These are phyloP conservation scores for Jamesozyma gamospora DNA, from an alignment of 805 yeast genomes.

Conservation along the genomic window DNA sequence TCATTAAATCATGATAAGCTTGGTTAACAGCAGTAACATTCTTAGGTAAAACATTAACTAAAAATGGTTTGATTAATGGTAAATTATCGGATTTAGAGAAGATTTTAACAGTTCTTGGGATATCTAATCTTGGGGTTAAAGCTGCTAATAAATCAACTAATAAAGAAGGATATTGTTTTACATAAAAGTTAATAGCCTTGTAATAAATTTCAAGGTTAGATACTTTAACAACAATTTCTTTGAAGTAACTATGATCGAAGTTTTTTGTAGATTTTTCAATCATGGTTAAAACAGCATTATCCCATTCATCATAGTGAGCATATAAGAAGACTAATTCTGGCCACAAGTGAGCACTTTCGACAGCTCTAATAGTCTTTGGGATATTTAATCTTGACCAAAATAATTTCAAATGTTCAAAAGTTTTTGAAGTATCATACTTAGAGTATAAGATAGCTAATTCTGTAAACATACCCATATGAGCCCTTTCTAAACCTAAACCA, in stretches of 20 bases:
- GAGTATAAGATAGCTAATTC: slow-evolving; percentile 86
- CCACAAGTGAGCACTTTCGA: slow-evolving; percentile 91
- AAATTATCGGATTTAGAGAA: slow-evolving; percentile 92
- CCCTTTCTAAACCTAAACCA: slow-evolving; percentile 93
- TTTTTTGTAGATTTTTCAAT: slow-evolving; percentile 90
- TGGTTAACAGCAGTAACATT: slow-evolving; percentile 85
- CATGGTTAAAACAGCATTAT: slow-evolving; percentile 93
- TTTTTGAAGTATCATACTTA: slow-evolving; percentile 79
- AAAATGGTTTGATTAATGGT: slow-evolving; percentile 91
- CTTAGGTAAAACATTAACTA: slow-evolving; percentile 82
- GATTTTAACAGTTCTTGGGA: slow-evolving; percentile 88
- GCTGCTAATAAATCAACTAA: slow-evolving; percentile 78
- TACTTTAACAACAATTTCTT: slow-evolving; percentile 89
- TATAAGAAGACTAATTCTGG: slow-evolving; percentile 92
- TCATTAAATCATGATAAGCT: slow-evolving; percentile 89
- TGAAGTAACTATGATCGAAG: slow-evolving; percentile 87
- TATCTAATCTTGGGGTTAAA: slow-evolving; percentile 80
- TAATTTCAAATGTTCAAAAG: slow-evolving; percentile 91
- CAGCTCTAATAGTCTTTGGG: slow-evolving; percentile 91
- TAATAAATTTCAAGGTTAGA: slow-evolving; percentile 93
- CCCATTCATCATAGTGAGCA: slow-evolving; percentile 99
- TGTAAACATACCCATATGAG: slow-evolving; percentile 99
- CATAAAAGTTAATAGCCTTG: slow-evolving; percentile 92
- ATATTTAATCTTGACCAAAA: slow-evolving; percentile 98
- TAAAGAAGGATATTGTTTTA: slow-evolving; percentile 83